Evolutionary conservation across 2,329 filamentous ascomycete species (phyloP).

Genomic region (Colletotrichum liaoningense): DNA sequence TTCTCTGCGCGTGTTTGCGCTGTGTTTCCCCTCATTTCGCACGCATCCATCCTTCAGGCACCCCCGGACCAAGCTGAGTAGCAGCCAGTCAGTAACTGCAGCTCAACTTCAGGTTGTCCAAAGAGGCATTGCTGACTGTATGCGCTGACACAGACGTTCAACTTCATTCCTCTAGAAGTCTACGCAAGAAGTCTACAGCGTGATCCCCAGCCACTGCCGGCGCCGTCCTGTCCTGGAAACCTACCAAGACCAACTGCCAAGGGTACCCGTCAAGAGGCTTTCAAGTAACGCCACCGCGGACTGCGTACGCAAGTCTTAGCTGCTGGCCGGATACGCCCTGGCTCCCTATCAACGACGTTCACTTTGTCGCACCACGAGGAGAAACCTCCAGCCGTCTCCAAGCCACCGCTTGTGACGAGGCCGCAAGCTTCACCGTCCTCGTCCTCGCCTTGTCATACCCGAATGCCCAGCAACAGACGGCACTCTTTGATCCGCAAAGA

Average conservation of each 20-base stretch:
- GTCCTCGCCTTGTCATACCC: slow-evolving; percentile 10
- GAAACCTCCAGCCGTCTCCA: slow-evolving; percentile 18
- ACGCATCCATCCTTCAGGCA: not conserved
- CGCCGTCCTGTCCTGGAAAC: not conserved
- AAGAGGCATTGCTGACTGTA: slow-evolving; percentile 8
- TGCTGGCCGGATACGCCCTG: not conserved
- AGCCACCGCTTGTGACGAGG: slow-evolving; percentile 26
- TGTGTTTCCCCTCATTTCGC: not conserved
- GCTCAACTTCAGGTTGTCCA: slow-evolving; percentile 1
- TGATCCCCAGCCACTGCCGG: slow-evolving; percentile 16
- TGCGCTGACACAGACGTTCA: not conserved
- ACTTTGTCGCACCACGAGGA: not conserved
- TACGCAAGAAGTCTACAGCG: not conserved
- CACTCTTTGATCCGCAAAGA: slow-evolving; percentile 4
- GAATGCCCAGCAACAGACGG: not conserved
- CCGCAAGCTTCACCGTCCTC: slow-evolving; percentile 4
- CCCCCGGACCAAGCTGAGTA: not conserved
- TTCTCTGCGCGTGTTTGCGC: not conserved
- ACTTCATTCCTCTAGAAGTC: not conserved
- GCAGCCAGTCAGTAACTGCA: not conserved
- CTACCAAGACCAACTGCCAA: slow-evolving; percentile 11
- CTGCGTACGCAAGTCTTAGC: slow-evolving; percentile 22
- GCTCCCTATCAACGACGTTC: not conserved
- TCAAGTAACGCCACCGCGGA: slow-evolving; percentile 12
- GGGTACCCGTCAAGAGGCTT: slow-evolving; percentile 10